Conservation (phyloP, 139 green algal species). For the Pseudopediastrum boryanum region DNA sequence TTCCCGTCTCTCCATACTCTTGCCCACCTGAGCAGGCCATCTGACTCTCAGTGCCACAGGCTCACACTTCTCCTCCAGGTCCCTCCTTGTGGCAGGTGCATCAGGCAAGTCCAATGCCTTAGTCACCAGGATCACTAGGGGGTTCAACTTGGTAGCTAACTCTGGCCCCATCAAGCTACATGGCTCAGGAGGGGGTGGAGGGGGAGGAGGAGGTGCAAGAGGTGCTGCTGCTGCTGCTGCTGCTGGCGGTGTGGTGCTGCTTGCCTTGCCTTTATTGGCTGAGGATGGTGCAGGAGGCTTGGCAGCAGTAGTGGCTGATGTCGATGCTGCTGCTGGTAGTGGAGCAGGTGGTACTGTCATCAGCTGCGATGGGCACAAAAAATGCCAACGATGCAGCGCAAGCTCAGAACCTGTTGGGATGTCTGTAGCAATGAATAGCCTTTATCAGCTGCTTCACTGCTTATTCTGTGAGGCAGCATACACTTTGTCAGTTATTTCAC, state of each 20-base stretch:
- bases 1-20: not conserved
- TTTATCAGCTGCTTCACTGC: not conserved
- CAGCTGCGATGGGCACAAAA: too few species aligned
- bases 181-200: conserved; percentile 12
- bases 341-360: not conserved
- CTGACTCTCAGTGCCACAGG: conserved; percentile 23
- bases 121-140: conserved; percentile 41
- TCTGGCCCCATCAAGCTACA: conserved; percentile 38
- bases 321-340: not conserved
- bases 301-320: not conserved
- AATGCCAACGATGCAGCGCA: too few species aligned
- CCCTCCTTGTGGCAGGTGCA: conserved; percentile 37
- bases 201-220: conserved; percentile 16
- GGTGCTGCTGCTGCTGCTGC: conserved; percentile 25
- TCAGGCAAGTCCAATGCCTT: conserved; percentile 47
- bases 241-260: conserved; percentile 8
- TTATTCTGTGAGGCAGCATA: not conserved
- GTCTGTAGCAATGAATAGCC: not conserved
- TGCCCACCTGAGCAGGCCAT: conserved; percentile 31
- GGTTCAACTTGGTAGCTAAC: conserved; percentile 43
- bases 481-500: not conserved
- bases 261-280: too few species aligned
- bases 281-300: too few species aligned
- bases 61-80: conserved; percentile 47
- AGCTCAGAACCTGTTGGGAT: not conserved